phyloP scores from a whole-genome alignment of 345 rosid species.

The Ricinus communis region DNA sequence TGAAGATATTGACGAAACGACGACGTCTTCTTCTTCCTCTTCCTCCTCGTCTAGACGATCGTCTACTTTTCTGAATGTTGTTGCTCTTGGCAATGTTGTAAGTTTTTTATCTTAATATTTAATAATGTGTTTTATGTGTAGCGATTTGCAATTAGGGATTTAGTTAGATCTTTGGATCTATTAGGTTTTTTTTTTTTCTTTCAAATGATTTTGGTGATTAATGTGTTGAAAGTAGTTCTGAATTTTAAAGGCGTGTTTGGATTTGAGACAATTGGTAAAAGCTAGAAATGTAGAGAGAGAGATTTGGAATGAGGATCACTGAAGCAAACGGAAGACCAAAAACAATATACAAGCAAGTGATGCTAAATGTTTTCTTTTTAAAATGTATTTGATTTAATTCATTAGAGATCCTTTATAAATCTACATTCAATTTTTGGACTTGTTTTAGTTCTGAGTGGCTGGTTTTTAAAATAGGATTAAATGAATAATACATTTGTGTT shows the following conservation, averaged over 20 bases:
- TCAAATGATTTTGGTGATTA: neutral
- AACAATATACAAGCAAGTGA: no score
- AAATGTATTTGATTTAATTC: no score
- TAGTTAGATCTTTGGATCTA: conserved; percentile 19
- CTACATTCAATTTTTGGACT: no score
- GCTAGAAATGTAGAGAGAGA: neutral
- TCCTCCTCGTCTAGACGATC: conserved; percentile 57
- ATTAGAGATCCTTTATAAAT: no score
- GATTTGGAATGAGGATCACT: no score
- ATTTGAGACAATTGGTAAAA: neutral
- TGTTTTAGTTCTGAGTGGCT: no score
- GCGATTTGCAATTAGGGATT: neutral
- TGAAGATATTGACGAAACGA: conserved; percentile 74
- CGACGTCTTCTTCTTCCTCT: conserved; percentile 33
- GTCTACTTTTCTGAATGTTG: conserved; percentile 76
- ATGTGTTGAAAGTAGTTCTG: neutral
- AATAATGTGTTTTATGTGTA: neutral
- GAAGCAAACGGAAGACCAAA: no score
- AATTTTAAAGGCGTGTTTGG: conserved; percentile 5
- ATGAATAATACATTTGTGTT: no score
- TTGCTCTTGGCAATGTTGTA: conserved; percentile 87
- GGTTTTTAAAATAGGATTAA: no score
- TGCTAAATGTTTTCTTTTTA: no score
- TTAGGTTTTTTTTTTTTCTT: neutral
- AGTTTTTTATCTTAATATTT: conserved; percentile 25